Conservation (phyloP, 108 stramenopile genomes). For the Cyclotella distinguenda region DNA sequence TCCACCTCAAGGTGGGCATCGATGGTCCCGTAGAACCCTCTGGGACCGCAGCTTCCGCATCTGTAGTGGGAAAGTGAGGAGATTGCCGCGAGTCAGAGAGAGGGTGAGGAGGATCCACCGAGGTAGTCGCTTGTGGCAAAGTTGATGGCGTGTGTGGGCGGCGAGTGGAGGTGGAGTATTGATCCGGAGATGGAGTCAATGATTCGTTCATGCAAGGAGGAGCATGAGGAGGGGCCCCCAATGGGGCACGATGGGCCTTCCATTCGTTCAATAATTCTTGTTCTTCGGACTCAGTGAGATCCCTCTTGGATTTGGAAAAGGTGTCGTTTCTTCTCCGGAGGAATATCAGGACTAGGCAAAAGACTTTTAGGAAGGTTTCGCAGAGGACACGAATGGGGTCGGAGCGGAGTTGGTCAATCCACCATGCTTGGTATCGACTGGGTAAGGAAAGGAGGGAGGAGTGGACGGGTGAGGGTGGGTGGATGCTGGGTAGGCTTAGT, state of each 20-base stretch:
- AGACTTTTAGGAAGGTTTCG: constrained; percentile 88
- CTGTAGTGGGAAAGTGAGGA: constrained; percentile 79
- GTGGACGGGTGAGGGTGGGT: neutral
- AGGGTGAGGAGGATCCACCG: constrained; percentile 51
- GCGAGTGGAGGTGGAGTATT: constrained; percentile 10
- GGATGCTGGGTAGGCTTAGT: neutral
- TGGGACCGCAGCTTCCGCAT: constrained; percentile 96
- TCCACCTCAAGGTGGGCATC: constrained; percentile 93
- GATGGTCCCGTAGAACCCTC: constrained; percentile 99
- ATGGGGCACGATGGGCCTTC: constrained; percentile 73
- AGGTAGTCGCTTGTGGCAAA: constrained; percentile 84
- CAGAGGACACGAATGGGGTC: constrained; percentile 93
- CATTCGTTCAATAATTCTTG: constrained; percentile 91
- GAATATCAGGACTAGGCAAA: constrained; percentile 84
- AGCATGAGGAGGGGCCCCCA: constrained; percentile 39
- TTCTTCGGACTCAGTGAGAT: constrained; percentile 55
- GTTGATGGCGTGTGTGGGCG: constrained; percentile 74
- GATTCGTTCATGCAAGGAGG: constrained; percentile 4
- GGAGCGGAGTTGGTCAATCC: constrained; percentile 71
- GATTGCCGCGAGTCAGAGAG: constrained; percentile 23
- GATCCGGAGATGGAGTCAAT: constrained; percentile 35
- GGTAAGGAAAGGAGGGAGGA: constrained; percentile 42
- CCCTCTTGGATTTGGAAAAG: constrained; percentile 34
- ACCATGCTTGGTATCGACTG: constrained; percentile 72
- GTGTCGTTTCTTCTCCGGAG: constrained; percentile 56